Evolutionary conservation across 2,329 filamentous ascomycete genomes (phyloP), one percentile per base, ranked within the genome.

Genomic region (Cryphonectria nitschkei): DNA sequence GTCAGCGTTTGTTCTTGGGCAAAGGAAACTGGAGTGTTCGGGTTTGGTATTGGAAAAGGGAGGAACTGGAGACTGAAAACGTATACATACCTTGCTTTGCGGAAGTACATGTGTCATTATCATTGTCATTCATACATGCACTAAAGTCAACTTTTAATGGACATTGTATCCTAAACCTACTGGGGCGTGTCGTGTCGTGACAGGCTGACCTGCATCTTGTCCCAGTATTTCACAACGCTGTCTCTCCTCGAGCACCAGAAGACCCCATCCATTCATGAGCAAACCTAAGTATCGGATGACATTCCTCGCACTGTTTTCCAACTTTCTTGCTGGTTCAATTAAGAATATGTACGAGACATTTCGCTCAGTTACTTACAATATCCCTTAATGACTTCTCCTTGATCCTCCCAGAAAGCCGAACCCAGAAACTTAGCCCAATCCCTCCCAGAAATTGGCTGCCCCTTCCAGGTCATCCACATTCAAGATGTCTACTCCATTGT

Each of bases 381-480:
- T 56, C 26, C 26, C 26, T 26, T 26, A 26, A 26, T 26, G 26
- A 26, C 26, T 26, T 26, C 26, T 26, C 26, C 26, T 26, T 26
- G 26, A 26, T 26, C 56, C n/a, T 39, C 11, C n/a, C 13, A 41
- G 11, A 41, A n/a, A 3, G 11, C 16, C n/a, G 1, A 4, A 9
- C 9, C 19, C 13, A n/a, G 19, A 22, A 37, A 3, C 19, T 29
- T 52, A 72, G 14, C 71, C 65, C 1, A 26, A 16, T 14, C 54
- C 71, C 60, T 75, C 74, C 74, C 74, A 78, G 56, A 75, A 74
- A 34, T 79, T 81, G 26, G 84, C 83, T 22, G 81, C 84, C 29
- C 79, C 88, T 72, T 84, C 81, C 66, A 91, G 74, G 79, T 92
- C 89, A 82, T 92, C 89, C 0, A 87, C 89, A 78, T 91, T 91